Evolutionary conservation across 805 yeast species (phyloP).

Genomic region (Yarrowia phangngaensis): DNA sequence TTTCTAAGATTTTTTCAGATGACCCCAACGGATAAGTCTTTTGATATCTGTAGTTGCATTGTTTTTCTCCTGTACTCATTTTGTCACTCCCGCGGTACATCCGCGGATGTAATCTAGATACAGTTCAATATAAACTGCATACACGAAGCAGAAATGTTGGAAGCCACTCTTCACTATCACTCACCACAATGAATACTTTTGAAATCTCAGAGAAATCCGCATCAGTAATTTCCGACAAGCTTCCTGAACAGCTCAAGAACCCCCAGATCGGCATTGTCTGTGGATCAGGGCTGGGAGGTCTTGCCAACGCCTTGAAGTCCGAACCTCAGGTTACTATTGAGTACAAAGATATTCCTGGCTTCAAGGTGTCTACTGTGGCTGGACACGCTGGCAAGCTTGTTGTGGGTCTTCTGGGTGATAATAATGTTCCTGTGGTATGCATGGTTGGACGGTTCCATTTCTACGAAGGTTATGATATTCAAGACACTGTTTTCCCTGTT

Average conservation of each 20-base stretch:
- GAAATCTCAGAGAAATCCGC: slow-evolving; percentile 29
- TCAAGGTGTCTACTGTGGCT: slow-evolving; percentile 73
- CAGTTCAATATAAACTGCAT: neutral
- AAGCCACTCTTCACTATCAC: neutral
- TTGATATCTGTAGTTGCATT: too few species aligned
- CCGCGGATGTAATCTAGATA: neutral
- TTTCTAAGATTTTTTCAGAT: too few species aligned
- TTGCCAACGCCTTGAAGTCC: slow-evolving; percentile 53
- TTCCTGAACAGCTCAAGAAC: slow-evolving; percentile 30
- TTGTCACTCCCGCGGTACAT: neutral
- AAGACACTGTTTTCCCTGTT: slow-evolving; percentile 79
- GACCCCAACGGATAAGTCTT: too few species aligned
- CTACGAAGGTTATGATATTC: slow-evolving; percentile 86
- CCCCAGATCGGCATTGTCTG: slow-evolving; percentile 80
- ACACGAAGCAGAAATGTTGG: too few species aligned
- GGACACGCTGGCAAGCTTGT: slow-evolving; percentile 86
- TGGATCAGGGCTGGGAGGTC: slow-evolving; percentile 92
- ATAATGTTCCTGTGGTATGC: slow-evolving; percentile 74
- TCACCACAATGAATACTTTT: slow-evolving; percentile 3
- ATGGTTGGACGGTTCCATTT: slow-evolving; percentile 84
- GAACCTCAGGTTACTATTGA: slow-evolving; percentile 47
- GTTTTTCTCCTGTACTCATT: too few species aligned
- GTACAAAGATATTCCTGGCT: slow-evolving; percentile 73
- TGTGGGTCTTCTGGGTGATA: slow-evolving; percentile 68
- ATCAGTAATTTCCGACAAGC: slow-evolving; percentile 25